Evolutionary conservation across 371 early-diverging fungal genomes (phyloP).

Genomic region (Circinella umbellata): DNA sequence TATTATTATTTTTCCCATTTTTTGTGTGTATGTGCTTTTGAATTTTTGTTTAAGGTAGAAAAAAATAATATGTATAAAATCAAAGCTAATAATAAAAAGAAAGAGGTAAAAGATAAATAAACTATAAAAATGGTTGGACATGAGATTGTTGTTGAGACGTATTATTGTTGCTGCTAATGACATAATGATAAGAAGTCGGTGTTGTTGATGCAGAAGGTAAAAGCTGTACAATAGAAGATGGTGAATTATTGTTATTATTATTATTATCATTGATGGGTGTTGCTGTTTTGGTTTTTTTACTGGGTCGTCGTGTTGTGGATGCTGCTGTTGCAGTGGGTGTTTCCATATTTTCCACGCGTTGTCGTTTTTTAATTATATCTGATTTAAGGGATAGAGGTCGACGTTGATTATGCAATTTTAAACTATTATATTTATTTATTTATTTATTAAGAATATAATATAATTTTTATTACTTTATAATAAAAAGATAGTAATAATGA

Average conservation of each 20-base stretch:
- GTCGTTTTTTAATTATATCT: conserved; percentile 62
- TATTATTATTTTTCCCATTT: too few relatives aligned
- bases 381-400: conserved; percentile 81
- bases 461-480: neutral
- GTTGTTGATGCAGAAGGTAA: neutral
- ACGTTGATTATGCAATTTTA: conserved; percentile 83
- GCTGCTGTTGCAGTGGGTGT: neutral
- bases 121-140: too few relatives aligned
- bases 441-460: neutral
- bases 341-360: conserved; percentile 12
- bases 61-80: neutral
- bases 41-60: neutral
- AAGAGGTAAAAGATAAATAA: too few relatives aligned
- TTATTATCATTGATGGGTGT: neutral
- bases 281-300: neutral
- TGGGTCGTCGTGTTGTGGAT: neutral
- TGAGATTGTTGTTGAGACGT: too few relatives aligned
- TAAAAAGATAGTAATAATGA: neutral
- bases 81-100: neutral
- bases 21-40: neutral
- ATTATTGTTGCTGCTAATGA: too few relatives aligned
- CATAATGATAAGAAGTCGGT: too few relatives aligned
- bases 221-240: conserved; percentile 2
- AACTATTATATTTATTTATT: conserved; percentile 15
- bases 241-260: neutral